A percentile compares a stretch with the other conserved stretches of the same genome.
Evolutionary conservation across 176 grass and related monocot genomes (phyloP).

Genomic region (Tillandsia fasciculata): DNA sequence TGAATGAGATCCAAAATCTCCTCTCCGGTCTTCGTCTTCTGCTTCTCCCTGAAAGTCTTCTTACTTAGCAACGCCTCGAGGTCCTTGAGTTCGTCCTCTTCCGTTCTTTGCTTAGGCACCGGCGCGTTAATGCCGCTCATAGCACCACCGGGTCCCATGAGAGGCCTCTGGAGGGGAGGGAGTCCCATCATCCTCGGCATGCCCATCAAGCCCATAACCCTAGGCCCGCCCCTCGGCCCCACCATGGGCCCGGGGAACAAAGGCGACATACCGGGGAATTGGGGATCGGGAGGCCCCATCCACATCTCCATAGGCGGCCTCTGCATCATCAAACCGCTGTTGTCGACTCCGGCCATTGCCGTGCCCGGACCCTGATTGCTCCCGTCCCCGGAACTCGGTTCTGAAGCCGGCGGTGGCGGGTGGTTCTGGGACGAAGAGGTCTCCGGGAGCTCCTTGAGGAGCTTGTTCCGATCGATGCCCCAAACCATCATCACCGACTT

Average conservation of each 20-base stretch:
- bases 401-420: slow-evolving; percentile 22
- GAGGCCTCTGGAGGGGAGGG: slow-evolving; percentile 55
- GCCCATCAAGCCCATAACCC: slow-evolving; percentile 44
- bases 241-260: slow-evolving; percentile 42
- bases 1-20: slow-evolving; percentile 99
- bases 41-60: slow-evolving; percentile 86
- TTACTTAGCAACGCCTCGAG: slow-evolving; percentile 72
- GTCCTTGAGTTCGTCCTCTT: slow-evolving; percentile 93
- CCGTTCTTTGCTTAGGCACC: slow-evolving; percentile 47
- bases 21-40: slow-evolving; percentile 91
- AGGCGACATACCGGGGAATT: slow-evolving; percentile 41
- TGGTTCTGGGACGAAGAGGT: slow-evolving; percentile 30
- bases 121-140: slow-evolving; percentile 25
- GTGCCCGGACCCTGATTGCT: slow-evolving; percentile 16
- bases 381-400: slow-evolving; percentile 6
- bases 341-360: slow-evolving; percentile 24
- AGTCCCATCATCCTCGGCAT: slow-evolving; percentile 54
- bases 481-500: slow-evolving; percentile 82
- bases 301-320: slow-evolving; percentile 62
- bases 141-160: slow-evolving; percentile 34
- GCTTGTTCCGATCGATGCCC: slow-evolving; percentile 87
- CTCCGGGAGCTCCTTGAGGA: slow-evolving; percentile 88
- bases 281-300: slow-evolving; percentile 29
- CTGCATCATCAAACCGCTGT: slow-evolving; percentile 22
- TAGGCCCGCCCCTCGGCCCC: slow-evolving; percentile 38